phyloP scores from a whole-genome alignment of 495 filamentous ascomycete genomes.

The Neurospora sp. region DNA sequence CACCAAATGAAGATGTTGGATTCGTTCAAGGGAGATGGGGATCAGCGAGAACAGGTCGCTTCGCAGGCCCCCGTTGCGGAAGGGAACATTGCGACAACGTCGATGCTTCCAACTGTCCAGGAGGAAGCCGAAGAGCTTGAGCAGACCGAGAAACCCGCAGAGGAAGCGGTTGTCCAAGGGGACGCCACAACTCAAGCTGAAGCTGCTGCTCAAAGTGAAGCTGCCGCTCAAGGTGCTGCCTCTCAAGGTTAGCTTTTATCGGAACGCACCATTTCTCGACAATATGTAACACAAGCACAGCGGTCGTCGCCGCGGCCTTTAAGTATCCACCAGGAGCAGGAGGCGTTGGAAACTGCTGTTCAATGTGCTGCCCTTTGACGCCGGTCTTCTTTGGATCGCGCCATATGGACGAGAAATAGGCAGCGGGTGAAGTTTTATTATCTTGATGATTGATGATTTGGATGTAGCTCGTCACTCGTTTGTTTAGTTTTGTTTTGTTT shows the following conservation, averaged over 20 bases:
- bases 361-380: background rate
- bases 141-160: background rate
- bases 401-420: background rate
- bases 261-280: background rate
- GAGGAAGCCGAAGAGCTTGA: background rate
- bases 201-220: background rate
- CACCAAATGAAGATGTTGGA: background rate
- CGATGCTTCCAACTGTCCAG: background rate
- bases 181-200: background rate
- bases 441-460: background rate
- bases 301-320: background rate
- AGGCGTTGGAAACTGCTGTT: background rate
- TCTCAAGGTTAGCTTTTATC: background rate
- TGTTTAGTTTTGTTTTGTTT: background rate
- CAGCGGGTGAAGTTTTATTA: background rate
- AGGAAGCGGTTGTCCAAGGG: background rate
- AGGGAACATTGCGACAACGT: background rate
- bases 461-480: background rate
- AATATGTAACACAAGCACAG: background rate
- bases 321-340: background rate
- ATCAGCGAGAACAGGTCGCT: background rate
- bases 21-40: background rate
- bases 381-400: background rate
- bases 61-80: background rate
- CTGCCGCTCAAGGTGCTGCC: background rate